A percentile compares a stretch with the other conserved stretches of the same genome.
These are phyloP conservation scores for Choiromyces venosus DNA, from an alignment of 495 filamentous ascomycete species.

Conservation along the genomic window DNA sequence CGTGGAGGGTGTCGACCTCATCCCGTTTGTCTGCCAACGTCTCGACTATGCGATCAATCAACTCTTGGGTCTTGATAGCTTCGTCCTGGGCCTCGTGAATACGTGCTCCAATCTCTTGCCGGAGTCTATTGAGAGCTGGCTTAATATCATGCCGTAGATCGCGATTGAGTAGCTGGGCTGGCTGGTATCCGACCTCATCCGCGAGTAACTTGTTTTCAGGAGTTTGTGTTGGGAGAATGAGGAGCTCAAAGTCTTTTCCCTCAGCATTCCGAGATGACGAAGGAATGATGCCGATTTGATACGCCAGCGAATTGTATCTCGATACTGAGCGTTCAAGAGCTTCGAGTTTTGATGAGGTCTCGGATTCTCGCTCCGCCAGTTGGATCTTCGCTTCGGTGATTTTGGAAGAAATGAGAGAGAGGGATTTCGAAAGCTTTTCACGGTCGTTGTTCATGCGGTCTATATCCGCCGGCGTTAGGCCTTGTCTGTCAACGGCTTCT, in stretches of 20 bases:
- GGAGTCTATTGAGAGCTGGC: constrained; percentile 64
- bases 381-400: constrained; percentile 77
- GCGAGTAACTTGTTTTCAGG: constrained; percentile 58
- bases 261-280: constrained; percentile 76
- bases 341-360: constrained; percentile 76
- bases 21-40: constrained; percentile 87
- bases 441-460: constrained; percentile 96
- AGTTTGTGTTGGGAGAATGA: constrained; percentile 54
- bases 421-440: constrained; percentile 78
- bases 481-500: constrained; percentile 78
- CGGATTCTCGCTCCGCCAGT: constrained; percentile 74
- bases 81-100: constrained; percentile 73
- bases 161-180: constrained; percentile 75
- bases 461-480: constrained; percentile 92
- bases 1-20: constrained; percentile 88
- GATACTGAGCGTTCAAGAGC: constrained; percentile 81
- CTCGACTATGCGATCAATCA: constrained; percentile 87
- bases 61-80: constrained; percentile 83
- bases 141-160: constrained; percentile 79
- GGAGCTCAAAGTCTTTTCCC: constrained; percentile 75
- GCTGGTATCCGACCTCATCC: constrained; percentile 80
- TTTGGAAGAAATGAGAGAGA: constrained; percentile 65
- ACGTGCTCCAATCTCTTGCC: constrained; percentile 83
- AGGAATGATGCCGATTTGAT: constrained; percentile 86
- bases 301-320: constrained; percentile 85